Conservation (phyloP, 129 eudicot genomes). For the Flaveria linearis region DNA sequence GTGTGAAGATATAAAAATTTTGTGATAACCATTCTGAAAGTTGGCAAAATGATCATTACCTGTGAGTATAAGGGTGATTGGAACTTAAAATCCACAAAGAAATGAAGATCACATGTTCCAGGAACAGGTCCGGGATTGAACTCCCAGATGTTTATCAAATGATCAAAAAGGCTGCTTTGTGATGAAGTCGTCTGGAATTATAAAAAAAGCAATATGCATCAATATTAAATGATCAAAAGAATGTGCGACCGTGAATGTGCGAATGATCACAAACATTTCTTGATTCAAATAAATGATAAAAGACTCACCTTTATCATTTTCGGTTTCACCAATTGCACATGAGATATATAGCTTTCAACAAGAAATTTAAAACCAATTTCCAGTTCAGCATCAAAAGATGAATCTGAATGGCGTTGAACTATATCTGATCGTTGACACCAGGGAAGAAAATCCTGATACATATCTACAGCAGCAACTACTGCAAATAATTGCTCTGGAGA, state of each 20-base stretch:
- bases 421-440: slow-evolving; percentile 95
- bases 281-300: not conserved
- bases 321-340: slow-evolving; percentile 70
- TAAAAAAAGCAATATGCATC: slow-evolving; percentile 13
- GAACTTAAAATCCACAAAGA: slow-evolving; percentile 93
- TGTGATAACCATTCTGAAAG: not conserved
- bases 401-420: slow-evolving; percentile 70
- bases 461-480: slow-evolving; percentile 96
- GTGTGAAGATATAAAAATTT: not conserved
- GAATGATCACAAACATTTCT: not conserved
- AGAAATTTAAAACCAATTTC: slow-evolving; percentile 95
- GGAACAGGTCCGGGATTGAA: slow-evolving; percentile 89
- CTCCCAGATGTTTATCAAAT: slow-evolving; percentile 97
- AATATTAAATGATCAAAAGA: not conserved
- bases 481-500: slow-evolving; percentile 88
- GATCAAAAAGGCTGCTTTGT: slow-evolving; percentile 82
- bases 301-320: slow-evolving; percentile 63
- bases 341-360: slow-evolving; percentile 89
- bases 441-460: slow-evolving; percentile 92
- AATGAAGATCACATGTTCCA: slow-evolving; percentile 79
- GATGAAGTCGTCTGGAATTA: slow-evolving; percentile 75
- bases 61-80: slow-evolving; percentile 92
- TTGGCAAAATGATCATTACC: slow-evolving; percentile 44
- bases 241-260: not conserved
- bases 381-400: slow-evolving; percentile 88